These are phyloP conservation scores for Rhodocollybia butyracea DNA, from an alignment of 768 basidiomycete genomes.

Conservation along the genomic window DNA sequence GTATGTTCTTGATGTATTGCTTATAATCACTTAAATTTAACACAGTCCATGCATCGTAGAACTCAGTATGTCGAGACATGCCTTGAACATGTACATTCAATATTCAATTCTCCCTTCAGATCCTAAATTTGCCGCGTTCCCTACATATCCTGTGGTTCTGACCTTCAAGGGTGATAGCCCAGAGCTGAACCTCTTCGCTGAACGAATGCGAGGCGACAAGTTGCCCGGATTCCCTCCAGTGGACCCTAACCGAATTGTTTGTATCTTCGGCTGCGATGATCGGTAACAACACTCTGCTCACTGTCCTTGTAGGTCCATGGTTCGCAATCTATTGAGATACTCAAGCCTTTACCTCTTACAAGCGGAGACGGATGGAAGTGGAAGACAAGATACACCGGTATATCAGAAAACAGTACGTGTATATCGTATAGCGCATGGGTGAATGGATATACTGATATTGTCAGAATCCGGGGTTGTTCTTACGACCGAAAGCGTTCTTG, in stretches of 20 bases:
- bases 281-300: too few species aligned
- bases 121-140: slow-evolving; percentile 69
- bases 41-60: neutral
- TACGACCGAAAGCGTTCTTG: slow-evolving; percentile 58
- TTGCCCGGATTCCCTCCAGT: slow-evolving; percentile 69
- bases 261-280: slow-evolving; percentile 17
- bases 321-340: slow-evolving; percentile 73
- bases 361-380: slow-evolving; percentile 81
- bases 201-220: slow-evolving; percentile 38
- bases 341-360: slow-evolving; percentile 72
- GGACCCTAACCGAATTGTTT: slow-evolving; percentile 66
- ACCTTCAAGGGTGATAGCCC: slow-evolving; percentile 63
- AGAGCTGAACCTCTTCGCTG: slow-evolving; percentile 70
- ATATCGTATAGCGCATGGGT: neutral
- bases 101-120: slow-evolving; percentile 33
- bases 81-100: neutral
- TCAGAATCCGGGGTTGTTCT: slow-evolving; percentile 66
- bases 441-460: neutral
- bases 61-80: neutral
- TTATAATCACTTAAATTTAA: neutral
- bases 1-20: neutral
- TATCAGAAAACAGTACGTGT: slow-evolving; percentile 78
- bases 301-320: slow-evolving; percentile 60
- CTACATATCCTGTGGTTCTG: slow-evolving; percentile 84
- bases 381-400: slow-evolving; percentile 59